These are phyloP conservation scores for Globisporangium nodosum DNA, from an alignment of 352 stramenopile species.

Conservation along the genomic window DNA sequence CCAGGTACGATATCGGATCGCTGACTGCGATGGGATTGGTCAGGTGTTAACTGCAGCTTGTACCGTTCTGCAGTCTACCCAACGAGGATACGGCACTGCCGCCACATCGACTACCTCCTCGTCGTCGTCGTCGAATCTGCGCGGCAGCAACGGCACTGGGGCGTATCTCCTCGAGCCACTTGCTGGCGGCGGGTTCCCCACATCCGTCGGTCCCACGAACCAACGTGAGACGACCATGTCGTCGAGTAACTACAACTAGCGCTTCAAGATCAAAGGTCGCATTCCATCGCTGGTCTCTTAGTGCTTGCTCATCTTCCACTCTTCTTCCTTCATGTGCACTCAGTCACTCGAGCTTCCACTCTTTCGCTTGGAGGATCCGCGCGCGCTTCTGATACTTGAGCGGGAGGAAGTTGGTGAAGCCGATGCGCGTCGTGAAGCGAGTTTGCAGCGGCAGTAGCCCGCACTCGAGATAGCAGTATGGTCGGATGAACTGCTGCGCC, in stretches of 20 bases:
- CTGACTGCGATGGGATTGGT: not conserved
- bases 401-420: conserved; percentile 51
- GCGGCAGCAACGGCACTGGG: conserved; percentile 41
- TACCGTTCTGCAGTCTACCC: conserved; percentile 24
- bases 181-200: conserved; percentile 32
- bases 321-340: not conserved
- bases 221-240: not conserved
- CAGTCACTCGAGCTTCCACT: conserved; percentile 8
- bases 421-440: conserved; percentile 38
- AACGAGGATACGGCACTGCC: conserved; percentile 32
- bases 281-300: not conserved
- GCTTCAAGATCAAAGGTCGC: not conserved
- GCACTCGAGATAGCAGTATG: conserved; percentile 54
- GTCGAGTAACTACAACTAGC: conserved; percentile 7
- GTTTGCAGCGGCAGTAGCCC: conserved; percentile 40
- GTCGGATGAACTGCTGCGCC: conserved; percentile 35
- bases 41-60: not conserved
- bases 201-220: conserved; percentile 17
- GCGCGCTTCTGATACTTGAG: conserved; percentile 22
- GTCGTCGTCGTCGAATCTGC: conserved; percentile 27
- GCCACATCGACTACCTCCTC: conserved; percentile 14
- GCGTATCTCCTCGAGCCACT: conserved; percentile 42
- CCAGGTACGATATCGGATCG: conserved; percentile 28
- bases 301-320: not conserved
- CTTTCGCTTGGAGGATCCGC: conserved; percentile 11